These are phyloP conservation scores for Eucalyptus cloeziana DNA, from an alignment of 345 rosid genomes.

Conservation along the genomic window DNA sequence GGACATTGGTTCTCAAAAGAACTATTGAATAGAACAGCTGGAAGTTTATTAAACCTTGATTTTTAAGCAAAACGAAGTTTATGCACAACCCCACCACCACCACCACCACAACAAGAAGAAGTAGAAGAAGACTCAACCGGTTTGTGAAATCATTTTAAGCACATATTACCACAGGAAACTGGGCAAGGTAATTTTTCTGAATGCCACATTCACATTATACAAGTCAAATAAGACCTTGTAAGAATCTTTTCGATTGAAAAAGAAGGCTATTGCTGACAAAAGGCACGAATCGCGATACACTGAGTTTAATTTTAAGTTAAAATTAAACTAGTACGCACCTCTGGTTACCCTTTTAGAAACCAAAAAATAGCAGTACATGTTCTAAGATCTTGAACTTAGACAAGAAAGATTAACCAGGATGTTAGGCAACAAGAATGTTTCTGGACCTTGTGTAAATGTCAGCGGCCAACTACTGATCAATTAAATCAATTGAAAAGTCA, in stretches of 20 bases:
- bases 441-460: background rate
- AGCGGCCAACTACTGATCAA: background rate
- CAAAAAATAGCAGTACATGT: background rate
- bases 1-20: background rate
- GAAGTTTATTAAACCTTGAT: background rate
- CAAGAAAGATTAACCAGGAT: background rate
- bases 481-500: background rate
- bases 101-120: background rate
- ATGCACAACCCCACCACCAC: background rate
- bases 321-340: background rate
- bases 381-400: background rate
- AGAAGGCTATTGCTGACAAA: background rate
- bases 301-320: background rate
- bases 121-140: background rate
- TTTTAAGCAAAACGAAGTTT: background rate
- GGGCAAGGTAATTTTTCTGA: background rate
- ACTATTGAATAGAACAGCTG: background rate
- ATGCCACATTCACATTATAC: background rate
- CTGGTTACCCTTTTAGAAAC: background rate
- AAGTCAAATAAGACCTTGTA: background rate
- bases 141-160: background rate
- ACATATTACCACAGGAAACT: background rate
- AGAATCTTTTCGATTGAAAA: background rate
- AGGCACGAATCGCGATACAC: rapidly evolving
- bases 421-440: background rate